These are phyloP conservation scores for Kodamaea sp. DNA, from an alignment of 1,139 yeast genomes.

Conservation along the genomic window DNA sequence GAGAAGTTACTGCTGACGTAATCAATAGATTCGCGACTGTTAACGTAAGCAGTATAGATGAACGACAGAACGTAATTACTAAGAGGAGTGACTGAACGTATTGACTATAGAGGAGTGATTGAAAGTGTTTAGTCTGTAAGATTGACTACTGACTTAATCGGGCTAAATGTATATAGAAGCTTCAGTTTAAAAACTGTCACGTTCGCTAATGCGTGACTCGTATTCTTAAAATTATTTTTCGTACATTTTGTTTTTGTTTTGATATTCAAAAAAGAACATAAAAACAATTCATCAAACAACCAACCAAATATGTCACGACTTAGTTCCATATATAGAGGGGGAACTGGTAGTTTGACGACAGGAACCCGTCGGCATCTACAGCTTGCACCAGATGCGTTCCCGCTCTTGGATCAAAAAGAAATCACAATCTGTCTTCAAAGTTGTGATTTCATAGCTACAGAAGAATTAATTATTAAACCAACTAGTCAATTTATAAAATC, in stretches of 20 bases:
- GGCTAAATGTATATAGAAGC: too few species aligned
- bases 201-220: conserved; percentile 1
- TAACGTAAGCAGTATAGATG: too few species aligned
- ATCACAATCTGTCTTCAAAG: conserved; percentile 58
- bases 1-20: too few species aligned
- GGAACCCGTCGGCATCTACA: conserved; percentile 17
- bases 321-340: conserved; percentile 25
- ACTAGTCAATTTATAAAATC: conserved; percentile 58
- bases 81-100: too few species aligned
- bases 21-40: too few species aligned
- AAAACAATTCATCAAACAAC: conserved; percentile 1
- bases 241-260: conserved; percentile 3
- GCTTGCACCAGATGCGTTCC: conserved; percentile 45
- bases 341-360: conserved; percentile 9
- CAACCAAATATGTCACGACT: conserved; percentile 21
- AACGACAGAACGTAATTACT: too few species aligned
- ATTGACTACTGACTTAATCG: too few species aligned
- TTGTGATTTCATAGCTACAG: conserved; percentile 61
- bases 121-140: too few species aligned
- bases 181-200: too few species aligned
- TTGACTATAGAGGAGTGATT: too few species aligned
- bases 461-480: conserved; percentile 63
- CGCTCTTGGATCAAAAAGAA: conserved; percentile 63
- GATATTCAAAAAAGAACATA: conserved; percentile 3
- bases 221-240: too few species aligned